These are phyloP conservation scores for Solanum pimpinellifolium DNA, from an alignment of 257 asterid species.

Conservation along the genomic window DNA sequence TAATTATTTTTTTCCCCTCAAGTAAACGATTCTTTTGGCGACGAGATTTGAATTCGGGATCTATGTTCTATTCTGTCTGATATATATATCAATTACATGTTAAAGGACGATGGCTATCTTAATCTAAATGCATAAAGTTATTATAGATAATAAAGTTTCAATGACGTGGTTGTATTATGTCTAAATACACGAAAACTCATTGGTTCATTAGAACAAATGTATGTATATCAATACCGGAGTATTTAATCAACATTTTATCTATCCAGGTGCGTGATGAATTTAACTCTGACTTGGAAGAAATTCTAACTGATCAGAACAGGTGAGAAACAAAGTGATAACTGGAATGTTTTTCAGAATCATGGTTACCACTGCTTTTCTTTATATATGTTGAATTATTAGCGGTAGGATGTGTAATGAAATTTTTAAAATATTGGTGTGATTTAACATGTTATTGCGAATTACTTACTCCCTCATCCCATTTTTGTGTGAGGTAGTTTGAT, in stretches of 20 bases:
- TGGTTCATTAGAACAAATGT: background rate
- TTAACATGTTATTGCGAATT: background rate
- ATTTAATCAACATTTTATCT: background rate
- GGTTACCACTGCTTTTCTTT: background rate
- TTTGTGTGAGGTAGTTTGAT: too few relatives aligned
- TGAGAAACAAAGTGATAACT: background rate
- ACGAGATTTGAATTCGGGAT: background rate
- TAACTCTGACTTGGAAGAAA: background rate
- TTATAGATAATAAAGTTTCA: background rate
- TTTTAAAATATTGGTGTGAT: background rate
- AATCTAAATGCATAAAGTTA: too few relatives aligned
- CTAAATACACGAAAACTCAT: too few relatives aligned
- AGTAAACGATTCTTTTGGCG: background rate
- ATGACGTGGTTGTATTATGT: background rate
- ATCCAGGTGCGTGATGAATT: background rate
- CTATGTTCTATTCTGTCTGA: background rate
- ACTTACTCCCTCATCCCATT: background rate
- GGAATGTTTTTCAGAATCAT: background rate
- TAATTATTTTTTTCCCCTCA: background rate
- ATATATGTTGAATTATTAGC: background rate
- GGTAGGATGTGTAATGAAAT: background rate
- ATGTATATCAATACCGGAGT: background rate
- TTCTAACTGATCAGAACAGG: background rate
- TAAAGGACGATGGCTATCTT: background rate
- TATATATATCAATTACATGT: background rate